A percentile compares a stretch with the other conserved stretches of the same genome.
Evolutionary conservation across 1,284 basidiomycete genomes (phyloP).

Genomic region (Peniophora sp.): DNA sequence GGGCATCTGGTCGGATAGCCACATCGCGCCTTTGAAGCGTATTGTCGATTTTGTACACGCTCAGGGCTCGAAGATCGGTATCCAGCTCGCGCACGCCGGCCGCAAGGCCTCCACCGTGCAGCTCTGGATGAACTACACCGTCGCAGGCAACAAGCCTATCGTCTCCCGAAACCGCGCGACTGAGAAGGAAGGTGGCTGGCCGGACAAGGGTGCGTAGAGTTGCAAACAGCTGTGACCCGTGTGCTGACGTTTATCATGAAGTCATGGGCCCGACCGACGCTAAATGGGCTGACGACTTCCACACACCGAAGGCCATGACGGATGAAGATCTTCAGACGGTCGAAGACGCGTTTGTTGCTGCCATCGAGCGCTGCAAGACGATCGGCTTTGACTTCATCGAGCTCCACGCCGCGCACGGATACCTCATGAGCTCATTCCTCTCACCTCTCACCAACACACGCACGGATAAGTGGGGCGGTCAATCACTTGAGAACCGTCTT

Average conservation of each 20-base stretch:
- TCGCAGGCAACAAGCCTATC: conserved; percentile 16
- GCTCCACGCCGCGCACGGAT: conserved; percentile 67
- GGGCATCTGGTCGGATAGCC: conserved; percentile 74
- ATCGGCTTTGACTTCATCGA: conserved; percentile 81
- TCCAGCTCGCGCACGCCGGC: conserved; percentile 80
- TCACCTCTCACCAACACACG: conserved; percentile 69
- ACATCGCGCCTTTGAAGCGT: conserved; percentile 58
- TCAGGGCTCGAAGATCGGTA: conserved; percentile 61
- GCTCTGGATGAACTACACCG: conserved; percentile 43
- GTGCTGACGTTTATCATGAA: conserved; percentile 7
- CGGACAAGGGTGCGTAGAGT: conserved; percentile 36
- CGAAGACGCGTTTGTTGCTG: conserved; percentile 59
- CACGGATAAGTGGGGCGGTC: conserved; percentile 64
- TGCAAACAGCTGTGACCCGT: not conserved
- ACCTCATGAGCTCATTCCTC: conserved; percentile 57
- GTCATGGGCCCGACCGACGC: conserved; percentile 44
- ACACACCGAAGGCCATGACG: conserved; percentile 45
- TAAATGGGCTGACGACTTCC: conserved; percentile 39
- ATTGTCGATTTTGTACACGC: conserved; percentile 75
- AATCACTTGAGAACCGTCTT: conserved; percentile 60
- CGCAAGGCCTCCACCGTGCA: conserved; percentile 58
- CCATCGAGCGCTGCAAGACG: conserved; percentile 52
- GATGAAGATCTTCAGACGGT: conserved; percentile 50
- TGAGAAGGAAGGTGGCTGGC: conserved; percentile 64
- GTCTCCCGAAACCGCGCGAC: conserved; percentile 21